Percentiles rank a stretch among this genome's conserved stretches.
phyloP scores from a whole-genome alignment of 2,329 filamentous ascomycete genomes.

The Botryotinia narcissicola region DNA sequence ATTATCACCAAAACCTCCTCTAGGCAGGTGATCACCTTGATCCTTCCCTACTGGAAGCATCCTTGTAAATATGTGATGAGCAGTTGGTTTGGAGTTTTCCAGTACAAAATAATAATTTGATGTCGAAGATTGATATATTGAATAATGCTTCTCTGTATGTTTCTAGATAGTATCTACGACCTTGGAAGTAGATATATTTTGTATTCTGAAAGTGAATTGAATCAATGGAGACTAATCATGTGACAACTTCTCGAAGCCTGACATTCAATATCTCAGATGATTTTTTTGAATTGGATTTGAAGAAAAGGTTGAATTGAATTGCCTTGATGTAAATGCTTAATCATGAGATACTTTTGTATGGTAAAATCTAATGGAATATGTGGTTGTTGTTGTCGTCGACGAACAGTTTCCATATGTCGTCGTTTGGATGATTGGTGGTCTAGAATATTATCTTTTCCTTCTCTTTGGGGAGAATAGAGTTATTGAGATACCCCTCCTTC shows the following conservation, averaged over 20 bases:
- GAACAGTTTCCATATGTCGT: background rate
- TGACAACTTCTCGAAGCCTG: background rate
- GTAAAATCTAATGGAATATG: background rate
- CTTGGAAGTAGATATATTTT: background rate
- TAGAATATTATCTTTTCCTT: background rate
- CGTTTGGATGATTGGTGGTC: background rate
- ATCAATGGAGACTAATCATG: background rate
- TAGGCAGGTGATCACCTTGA: background rate
- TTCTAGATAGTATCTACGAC: background rate
- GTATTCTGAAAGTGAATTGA: background rate
- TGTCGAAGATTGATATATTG: background rate
- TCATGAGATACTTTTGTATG: background rate
- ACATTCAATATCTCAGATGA: background rate
- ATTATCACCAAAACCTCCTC: slow-evolving; percentile 18
- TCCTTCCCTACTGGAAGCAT: slow-evolving; percentile 19
- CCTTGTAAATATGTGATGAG: background rate
- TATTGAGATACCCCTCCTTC: background rate
- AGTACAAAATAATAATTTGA: background rate
- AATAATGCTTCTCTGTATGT: background rate
- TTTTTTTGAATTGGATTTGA: too few species aligned
- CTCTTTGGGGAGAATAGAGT: background rate
- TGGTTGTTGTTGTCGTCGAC: background rate
- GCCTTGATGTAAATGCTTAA: background rate
- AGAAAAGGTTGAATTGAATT: background rate
- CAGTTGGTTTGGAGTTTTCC: background rate